These are phyloP conservation scores for Harringtonia aguacate DNA, from an alignment of 2,329 filamentous ascomycete species.

Conservation along the genomic window DNA sequence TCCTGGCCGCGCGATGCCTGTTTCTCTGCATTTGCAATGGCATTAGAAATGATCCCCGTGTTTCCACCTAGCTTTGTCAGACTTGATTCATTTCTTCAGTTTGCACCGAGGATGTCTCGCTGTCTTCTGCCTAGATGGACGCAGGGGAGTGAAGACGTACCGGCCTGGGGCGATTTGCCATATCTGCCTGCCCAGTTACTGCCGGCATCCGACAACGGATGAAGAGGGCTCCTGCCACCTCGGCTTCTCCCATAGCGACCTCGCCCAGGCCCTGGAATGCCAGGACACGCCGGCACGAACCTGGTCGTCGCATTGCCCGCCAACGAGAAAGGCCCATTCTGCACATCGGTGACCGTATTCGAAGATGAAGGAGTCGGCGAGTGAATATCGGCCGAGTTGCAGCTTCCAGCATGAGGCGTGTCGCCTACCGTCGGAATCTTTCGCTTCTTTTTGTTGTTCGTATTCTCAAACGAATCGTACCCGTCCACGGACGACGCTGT, in stretches of 20 bases:
- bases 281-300: slow-evolving; percentile 48
- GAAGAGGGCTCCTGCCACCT: slow-evolving; percentile 51
- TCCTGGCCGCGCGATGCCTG: slow-evolving; percentile 58
- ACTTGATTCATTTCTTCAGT: background rate
- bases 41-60: slow-evolving; percentile 76
- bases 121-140: background rate
- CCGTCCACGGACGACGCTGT: slow-evolving; percentile 67
- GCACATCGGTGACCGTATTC: slow-evolving; percentile 3
- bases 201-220: slow-evolving; percentile 47
- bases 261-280: slow-evolving; percentile 75
- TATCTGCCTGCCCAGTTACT: slow-evolving; percentile 42
- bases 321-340: too few relatives aligned
- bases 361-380: slow-evolving; percentile 16
- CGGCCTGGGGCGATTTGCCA: slow-evolving; percentile 24
- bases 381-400: slow-evolving; percentile 24
- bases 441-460: slow-evolving; percentile 98
- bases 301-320: too few relatives aligned
- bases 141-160: slow-evolving; percentile 5
- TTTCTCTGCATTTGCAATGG: slow-evolving; percentile 80
- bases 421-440: slow-evolving; percentile 90
- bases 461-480: slow-evolving; percentile 96
- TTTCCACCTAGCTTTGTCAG: slow-evolving; percentile 21
- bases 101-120: background rate
- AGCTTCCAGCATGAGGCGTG: slow-evolving; percentile 35
- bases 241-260: slow-evolving; percentile 66